These are phyloP conservation scores for Bonnemaisonia californica DNA, from an alignment of 31 red algal species.

Conservation along the genomic window DNA sequence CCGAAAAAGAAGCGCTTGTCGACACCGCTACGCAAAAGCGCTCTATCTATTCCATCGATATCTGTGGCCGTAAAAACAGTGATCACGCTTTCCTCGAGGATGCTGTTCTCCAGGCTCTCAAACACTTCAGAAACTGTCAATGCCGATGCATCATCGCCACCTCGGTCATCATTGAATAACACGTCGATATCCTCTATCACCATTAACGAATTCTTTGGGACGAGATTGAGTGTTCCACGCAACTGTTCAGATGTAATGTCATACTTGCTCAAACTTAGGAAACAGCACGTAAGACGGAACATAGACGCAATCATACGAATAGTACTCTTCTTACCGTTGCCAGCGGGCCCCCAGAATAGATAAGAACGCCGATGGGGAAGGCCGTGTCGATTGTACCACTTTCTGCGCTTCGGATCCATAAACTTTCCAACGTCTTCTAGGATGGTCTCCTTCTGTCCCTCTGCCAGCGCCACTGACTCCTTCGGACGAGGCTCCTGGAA, in stretches of 20 bases:
- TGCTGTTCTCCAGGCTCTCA: constrained; percentile 27
- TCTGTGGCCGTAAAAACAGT: constrained; percentile 36
- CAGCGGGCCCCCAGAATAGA: constrained; percentile 34
- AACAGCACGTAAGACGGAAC: constrained; percentile 15
- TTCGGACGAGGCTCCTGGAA: not conserved
- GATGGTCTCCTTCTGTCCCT: not conserved
- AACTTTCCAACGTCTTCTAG: constrained; percentile 23
- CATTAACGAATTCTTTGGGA: not conserved
- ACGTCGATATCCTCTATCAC: constrained; percentile 34
- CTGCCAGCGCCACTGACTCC: constrained; percentile 3
- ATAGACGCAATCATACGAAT: constrained; percentile 18
- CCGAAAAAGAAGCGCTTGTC: constrained; percentile 19
- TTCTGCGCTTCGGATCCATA: not conserved
- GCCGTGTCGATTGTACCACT: constrained; percentile 20
- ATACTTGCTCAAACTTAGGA: not conserved
- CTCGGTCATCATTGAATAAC: constrained; percentile 2
- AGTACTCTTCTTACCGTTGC: constrained; percentile 22
- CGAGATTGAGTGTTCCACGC: not conserved
- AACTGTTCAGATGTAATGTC: constrained; percentile 14
- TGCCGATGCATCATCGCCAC: not conserved
- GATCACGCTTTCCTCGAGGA: not conserved
- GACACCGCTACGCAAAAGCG: constrained; percentile 24
- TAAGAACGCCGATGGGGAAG: constrained; percentile 31
- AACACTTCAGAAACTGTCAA: constrained; percentile 21
- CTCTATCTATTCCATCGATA: constrained; percentile 18